Base-by-base conservation (phyloP, 139 green algal species). In the Coelastrella sp. region DNA sequence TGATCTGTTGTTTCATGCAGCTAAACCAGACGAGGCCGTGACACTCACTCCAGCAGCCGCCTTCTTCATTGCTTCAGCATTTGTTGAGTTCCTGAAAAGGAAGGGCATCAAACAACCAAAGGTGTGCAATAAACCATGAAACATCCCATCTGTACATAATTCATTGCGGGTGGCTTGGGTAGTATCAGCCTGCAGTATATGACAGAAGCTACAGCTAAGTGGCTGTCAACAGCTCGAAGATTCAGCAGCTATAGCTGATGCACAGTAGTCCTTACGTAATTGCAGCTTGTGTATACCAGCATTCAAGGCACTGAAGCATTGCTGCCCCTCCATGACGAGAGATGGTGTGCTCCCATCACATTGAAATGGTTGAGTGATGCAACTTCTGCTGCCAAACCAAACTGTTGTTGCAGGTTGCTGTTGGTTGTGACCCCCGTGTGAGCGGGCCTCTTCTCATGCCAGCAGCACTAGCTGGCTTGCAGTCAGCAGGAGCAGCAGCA, bases 341-440 rank as follows among this genome's bases (percentile, higher is more conserved):
- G 32, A 47, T 47, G 32, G 32, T 47, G 32, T 47, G 32, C 32
- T 47, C 32, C 32, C 32, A 47, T 47, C 32, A 47, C 32, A 47
- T 47, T 47, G 32, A 47, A 47, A 47, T 47, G 32, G 32, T 47
- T 47, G 32, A 47, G 0, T 47, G 32, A 47, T 47, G 32, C 32
- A 0, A 71, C 61, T 71, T 10, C 3, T 71, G 10, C 8, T 71
- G 10, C 61, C 61, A 71, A 13, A 19, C 11, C 10, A 19, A 10
- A 32, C 3, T 78, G 73, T 22, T 84, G 78, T 19, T 90, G 22
- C 84, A 73, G 58, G 54, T 93, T 64, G 86, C 94, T 89, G 81
- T 97, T 56, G 97, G 97, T 2, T 90, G 93, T 2, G 97, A 99
- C 90, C 95, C 97, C 4, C 94, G 97, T n/a, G 89, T 99, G 3